These are phyloP conservation scores for Chrysochromulina tobinii DNA, from an alignment of 78 protist species.

Conservation along the genomic window DNA sequence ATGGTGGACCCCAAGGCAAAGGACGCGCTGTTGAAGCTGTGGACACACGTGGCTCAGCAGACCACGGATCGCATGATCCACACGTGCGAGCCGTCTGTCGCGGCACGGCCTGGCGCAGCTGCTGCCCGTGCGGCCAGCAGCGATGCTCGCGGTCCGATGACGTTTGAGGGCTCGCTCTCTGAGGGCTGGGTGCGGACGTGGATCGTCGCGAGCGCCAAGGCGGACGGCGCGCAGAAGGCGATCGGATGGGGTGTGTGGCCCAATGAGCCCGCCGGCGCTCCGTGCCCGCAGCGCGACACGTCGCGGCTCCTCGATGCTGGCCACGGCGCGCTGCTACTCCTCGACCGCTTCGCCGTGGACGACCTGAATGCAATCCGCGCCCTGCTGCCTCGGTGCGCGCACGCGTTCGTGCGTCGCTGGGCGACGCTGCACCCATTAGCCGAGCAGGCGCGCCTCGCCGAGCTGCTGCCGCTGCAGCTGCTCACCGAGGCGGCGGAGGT, in stretches of 20 bases:
- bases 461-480: background rate
- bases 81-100: too few relatives aligned
- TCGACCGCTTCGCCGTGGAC: background rate
- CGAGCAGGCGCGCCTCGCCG: background rate
- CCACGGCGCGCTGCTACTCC: background rate
- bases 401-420: background rate
- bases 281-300: background rate
- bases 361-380: background rate
- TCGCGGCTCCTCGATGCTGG: background rate
- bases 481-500: background rate
- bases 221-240: background rate
- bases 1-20: too few relatives aligned
- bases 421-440: background rate
- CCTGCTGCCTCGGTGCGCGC: background rate
- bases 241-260: background rate
- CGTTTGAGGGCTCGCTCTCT: too few relatives aligned
- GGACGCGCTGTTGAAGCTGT: too few relatives aligned
- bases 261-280: background rate
- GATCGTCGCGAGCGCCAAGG: background rate
- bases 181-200: background rate
- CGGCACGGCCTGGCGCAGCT: too few relatives aligned
- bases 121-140: too few relatives aligned
- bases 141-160: too few relatives aligned
- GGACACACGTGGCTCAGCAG: too few relatives aligned
- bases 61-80: too few relatives aligned